phyloP scores from a whole-genome alignment of 805 yeast species.

The Priceomyces fermenticarens region DNA sequence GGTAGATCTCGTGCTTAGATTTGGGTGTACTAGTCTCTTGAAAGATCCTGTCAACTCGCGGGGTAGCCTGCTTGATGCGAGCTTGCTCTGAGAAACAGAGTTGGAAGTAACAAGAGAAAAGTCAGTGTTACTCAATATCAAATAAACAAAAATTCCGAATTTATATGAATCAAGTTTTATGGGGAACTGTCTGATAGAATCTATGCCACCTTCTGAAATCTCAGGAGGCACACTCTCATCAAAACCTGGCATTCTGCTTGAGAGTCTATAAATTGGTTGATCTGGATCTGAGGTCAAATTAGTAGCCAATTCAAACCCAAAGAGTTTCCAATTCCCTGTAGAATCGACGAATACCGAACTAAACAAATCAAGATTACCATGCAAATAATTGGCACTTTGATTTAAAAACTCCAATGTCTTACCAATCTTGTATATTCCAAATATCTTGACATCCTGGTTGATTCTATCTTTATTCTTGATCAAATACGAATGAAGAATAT shows the following conservation, averaged over 20 bases:
- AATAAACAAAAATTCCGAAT: conserved; percentile 54
- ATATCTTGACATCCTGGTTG: conserved; percentile 36
- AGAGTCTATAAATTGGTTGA: conserved; percentile 39
- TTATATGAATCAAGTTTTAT: conserved; percentile 62
- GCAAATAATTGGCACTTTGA: conserved; percentile 53
- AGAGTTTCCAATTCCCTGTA: conserved; percentile 80
- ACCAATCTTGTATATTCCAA: conserved; percentile 57
- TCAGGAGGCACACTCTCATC: conserved; percentile 45
- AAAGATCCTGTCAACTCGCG: conserved; percentile 29
- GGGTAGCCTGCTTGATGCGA: conserved; percentile 26
- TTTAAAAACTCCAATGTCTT: conserved; percentile 57
- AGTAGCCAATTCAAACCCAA: conserved; percentile 73
- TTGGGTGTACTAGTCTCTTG: conserved; percentile 38
- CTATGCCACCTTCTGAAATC: conserved; percentile 43
- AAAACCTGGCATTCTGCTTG: conserved; percentile 19
- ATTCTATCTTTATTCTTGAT: conserved; percentile 23
- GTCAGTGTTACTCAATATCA: conserved; percentile 33
- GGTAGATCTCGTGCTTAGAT: conserved; percentile 31
- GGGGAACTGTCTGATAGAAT: conserved; percentile 31
- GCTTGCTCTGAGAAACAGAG: conserved; percentile 6
- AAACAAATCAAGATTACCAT: conserved; percentile 55
- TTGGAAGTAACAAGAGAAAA: conserved; percentile 4
- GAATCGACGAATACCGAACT: conserved; percentile 60
- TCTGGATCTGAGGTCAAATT: conserved; percentile 46
- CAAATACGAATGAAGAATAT: conserved; percentile 46